Percentiles rank a stretch among this genome's conserved stretches.
Conservation (phyloP, 768 basidiomycete species). For the Termitomyces sp. region DNA sequence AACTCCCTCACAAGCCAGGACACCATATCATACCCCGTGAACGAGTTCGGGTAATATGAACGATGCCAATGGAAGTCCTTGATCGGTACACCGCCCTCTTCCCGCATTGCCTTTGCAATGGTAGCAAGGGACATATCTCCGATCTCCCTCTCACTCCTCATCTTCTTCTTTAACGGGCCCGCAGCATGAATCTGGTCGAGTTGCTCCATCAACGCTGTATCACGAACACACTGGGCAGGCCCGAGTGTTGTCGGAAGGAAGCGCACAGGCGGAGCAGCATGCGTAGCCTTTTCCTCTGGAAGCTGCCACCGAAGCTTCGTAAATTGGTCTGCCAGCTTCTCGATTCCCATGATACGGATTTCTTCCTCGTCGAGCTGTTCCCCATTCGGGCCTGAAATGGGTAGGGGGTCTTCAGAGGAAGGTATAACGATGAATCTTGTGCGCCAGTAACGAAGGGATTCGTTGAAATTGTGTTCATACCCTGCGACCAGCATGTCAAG, state of each 20-base stretch:
- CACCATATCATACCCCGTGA: slow-evolving; percentile 87
- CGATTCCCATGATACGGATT: slow-evolving; percentile 83
- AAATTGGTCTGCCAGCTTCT: slow-evolving; percentile 87
- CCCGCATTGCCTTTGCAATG: slow-evolving; percentile 82
- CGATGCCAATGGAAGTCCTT: slow-evolving; percentile 85
- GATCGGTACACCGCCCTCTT: slow-evolving; percentile 80
- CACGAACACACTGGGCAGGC: slow-evolving; percentile 75
- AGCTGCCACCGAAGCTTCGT: slow-evolving; percentile 79
- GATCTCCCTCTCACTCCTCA: slow-evolving; percentile 75
- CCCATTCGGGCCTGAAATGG: slow-evolving; percentile 54
- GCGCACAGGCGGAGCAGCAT: slow-evolving; percentile 57
- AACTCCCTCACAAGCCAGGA: slow-evolving; percentile 93
- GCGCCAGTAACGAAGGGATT: slow-evolving; percentile 88
- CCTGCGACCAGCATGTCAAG: slow-evolving; percentile 84
- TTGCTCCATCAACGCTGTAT: slow-evolving; percentile 74
- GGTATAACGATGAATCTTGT: slow-evolving; percentile 94
- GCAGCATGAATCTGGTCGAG: slow-evolving; percentile 77
- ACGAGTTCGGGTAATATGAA: slow-evolving; percentile 70
- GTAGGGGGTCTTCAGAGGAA: slow-evolving; percentile 62
- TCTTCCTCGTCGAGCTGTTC: slow-evolving; percentile 86
- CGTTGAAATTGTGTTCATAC: slow-evolving; percentile 76
- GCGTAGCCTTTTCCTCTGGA: slow-evolving; percentile 48
- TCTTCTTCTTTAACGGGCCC: slow-evolving; percentile 75
- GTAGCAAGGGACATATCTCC: slow-evolving; percentile 56
- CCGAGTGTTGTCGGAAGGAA: slow-evolving; percentile 84